phyloP scores from a whole-genome alignment of 2,329 filamentous ascomycete species.

The Monilinia fructicola region DNA sequence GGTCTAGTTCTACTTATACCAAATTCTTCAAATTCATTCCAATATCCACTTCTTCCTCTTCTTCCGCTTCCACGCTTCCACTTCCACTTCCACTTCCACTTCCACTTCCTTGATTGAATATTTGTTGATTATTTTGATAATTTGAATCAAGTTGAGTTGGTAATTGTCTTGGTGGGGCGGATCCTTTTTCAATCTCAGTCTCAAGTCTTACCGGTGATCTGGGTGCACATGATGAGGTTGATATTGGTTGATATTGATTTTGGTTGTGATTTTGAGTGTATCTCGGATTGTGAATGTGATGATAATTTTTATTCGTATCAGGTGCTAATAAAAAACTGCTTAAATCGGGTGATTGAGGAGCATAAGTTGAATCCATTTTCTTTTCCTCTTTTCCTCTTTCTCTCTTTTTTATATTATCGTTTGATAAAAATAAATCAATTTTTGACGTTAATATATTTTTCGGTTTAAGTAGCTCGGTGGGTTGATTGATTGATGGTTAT shows the following conservation, averaged over 20 bases:
- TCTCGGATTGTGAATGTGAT: constrained; percentile 30
- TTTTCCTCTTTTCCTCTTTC: neutral
- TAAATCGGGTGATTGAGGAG: constrained; percentile 41
- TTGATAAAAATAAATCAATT: too few relatives aligned
- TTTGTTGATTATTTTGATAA: constrained; percentile 32
- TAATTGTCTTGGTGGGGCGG: constrained; percentile 20
- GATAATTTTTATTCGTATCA: constrained; percentile 30
- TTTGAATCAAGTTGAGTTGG: constrained; percentile 27
- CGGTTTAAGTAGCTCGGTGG: too few relatives aligned
- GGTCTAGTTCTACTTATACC: neutral
- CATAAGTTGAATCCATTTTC: constrained; percentile 38
- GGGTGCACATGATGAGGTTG: constrained; percentile 33
- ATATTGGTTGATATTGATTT: constrained; percentile 26
- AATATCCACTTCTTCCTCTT: neutral
- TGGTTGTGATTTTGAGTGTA: constrained; percentile 16
- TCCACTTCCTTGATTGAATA: neutral
- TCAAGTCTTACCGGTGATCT: constrained; percentile 36
- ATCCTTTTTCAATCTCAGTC: constrained; percentile 32
- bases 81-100: too few relatives aligned
- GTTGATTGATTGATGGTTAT: too few relatives aligned
- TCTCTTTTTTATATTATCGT: constrained; percentile 6
- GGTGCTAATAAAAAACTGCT: constrained; percentile 38
- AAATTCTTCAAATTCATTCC: constrained; percentile 28
- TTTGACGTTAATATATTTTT: too few relatives aligned
- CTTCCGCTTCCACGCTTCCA: too few relatives aligned